Conservation (phyloP, 169 alveolate species). For the Cryptosporidium muris region DNA sequence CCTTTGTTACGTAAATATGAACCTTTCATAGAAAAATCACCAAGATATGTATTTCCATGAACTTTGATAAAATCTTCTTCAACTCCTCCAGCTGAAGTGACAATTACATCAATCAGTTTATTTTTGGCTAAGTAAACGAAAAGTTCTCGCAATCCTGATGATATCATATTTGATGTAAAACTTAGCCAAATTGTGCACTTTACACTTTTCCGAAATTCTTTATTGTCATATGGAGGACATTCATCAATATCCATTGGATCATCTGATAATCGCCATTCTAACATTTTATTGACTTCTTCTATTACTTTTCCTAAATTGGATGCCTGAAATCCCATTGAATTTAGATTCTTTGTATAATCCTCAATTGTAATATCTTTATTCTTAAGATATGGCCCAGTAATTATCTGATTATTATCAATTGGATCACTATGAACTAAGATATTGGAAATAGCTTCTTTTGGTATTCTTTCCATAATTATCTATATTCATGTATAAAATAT, state of each 20-base stretch:
- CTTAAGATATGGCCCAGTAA: neutral
- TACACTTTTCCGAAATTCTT: slow-evolving; percentile 82
- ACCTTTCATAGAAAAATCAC: slow-evolving; percentile 93
- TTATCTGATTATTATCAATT: slow-evolving; percentile 4
- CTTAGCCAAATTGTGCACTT: slow-evolving; percentile 95
- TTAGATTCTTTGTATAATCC: slow-evolving; percentile 36
- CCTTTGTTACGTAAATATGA: slow-evolving; percentile 92
- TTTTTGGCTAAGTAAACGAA: slow-evolving; percentile 91
- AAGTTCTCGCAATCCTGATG: slow-evolving; percentile 95
- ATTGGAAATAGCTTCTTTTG: slow-evolving; percentile 7
- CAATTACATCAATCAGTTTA: slow-evolving; percentile 92
- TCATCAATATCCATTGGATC: slow-evolving; percentile 81
- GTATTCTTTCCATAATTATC: neutral
- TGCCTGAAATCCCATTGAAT: slow-evolving; percentile 84
- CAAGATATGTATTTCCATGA: slow-evolving; percentile 91
- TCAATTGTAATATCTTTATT: slow-evolving; percentile 21
- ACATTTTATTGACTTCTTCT: slow-evolving; percentile 85
- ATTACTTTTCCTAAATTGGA: slow-evolving; percentile 82
- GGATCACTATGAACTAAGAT: slow-evolving; percentile 60
- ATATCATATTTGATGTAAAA: slow-evolving; percentile 95
- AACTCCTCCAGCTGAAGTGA: slow-evolving; percentile 98
- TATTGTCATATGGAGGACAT: slow-evolving; percentile 73
- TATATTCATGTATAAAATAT: no score
- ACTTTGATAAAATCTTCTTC: slow-evolving; percentile 99
- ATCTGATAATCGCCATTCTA: slow-evolving; percentile 84